Conservation (phyloP, 495 filamentous ascomycete genomes). For the Neurospora sp. region DNA sequence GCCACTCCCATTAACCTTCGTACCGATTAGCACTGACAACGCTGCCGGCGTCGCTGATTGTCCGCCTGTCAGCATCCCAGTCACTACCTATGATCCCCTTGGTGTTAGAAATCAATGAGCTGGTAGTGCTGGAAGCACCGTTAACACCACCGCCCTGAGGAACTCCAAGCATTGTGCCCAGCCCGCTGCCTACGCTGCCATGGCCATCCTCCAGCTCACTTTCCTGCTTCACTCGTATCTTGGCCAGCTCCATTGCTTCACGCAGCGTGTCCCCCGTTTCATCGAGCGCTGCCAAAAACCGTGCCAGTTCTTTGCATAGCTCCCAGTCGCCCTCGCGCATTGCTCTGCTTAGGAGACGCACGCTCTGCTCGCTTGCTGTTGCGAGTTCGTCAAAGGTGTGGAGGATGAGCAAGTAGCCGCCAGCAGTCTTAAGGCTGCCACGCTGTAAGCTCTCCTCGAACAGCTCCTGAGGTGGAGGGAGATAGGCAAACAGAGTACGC, state of each 20-base stretch:
- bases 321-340: conserved; percentile 90
- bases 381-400: conserved; percentile 85
- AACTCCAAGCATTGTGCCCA: conserved; percentile 42
- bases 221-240: conserved; percentile 38
- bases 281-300: conserved; percentile 90
- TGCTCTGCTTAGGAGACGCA: conserved; percentile 71
- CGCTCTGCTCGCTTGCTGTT: conserved; percentile 68
- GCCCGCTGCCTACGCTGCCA: conserved; percentile 24
- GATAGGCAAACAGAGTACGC: conserved; percentile 82
- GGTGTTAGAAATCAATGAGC: conserved; percentile 1
- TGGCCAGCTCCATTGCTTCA: conserved; percentile 66
- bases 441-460: conserved; percentile 84
- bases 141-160: conserved; percentile 29
- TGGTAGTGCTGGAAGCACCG: conserved; percentile 8
- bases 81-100: conserved; percentile 16
- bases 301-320: conserved; percentile 84
- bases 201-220: conserved; percentile 21
- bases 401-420: conserved; percentile 89
- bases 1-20: neutral
- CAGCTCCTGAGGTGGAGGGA: conserved; percentile 79
- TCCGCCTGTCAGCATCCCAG: conserved; percentile 18
- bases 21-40: conserved; percentile 10
- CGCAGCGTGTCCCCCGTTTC: conserved; percentile 72
- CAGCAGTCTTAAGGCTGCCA: conserved; percentile 86
- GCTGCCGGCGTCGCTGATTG: conserved; percentile 22